Percentiles rank a stretch among this genome's conserved stretches.
Conservation (phyloP, 768 basidiomycete genomes). For the Rhodotorula diobovata region DNA sequence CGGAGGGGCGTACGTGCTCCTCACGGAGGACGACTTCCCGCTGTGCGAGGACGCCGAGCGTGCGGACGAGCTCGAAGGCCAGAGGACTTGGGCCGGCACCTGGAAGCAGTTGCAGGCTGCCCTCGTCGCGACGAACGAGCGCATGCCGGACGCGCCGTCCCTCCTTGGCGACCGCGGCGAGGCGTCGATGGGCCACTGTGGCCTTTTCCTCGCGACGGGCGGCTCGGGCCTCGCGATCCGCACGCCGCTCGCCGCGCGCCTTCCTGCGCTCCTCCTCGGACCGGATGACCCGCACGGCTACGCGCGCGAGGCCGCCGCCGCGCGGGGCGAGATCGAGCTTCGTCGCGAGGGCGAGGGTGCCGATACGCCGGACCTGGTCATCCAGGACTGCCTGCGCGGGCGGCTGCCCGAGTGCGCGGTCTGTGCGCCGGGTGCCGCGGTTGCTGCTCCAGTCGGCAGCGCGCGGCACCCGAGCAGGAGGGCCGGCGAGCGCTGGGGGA, state of each 20-base stretch:
- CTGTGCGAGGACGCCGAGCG: slow-evolving; percentile 13
- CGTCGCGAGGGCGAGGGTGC: slow-evolving; percentile 15
- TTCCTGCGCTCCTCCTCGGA: slow-evolving; percentile 21
- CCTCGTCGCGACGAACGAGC: slow-evolving; percentile 14
- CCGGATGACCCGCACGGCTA: slow-evolving; percentile 5
- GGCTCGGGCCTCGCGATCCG: slow-evolving; percentile 24
- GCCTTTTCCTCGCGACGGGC: slow-evolving; percentile 26
- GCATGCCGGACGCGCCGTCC: slow-evolving; percentile 7
- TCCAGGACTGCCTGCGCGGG: slow-evolving; percentile 29
- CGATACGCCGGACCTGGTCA: slow-evolving; percentile 31
- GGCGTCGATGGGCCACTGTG: slow-evolving; percentile 15
- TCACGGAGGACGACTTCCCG: slow-evolving; percentile 32
- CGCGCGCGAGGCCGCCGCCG: slow-evolving; percentile 10
- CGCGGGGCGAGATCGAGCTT: slow-evolving; percentile 4
- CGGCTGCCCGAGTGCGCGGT: slow-evolving; percentile 5
- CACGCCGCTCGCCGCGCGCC: slow-evolving; percentile 5
- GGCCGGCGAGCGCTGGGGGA: slow-evolving; percentile 17
- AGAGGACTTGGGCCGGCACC: neutral
- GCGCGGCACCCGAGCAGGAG: neutral
- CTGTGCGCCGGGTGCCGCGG: slow-evolving; percentile 6
- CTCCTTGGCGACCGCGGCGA: neutral
- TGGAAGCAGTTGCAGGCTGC: slow-evolving; percentile 10
- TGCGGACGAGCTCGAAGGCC: neutral
- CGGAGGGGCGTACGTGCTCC: slow-evolving; percentile 18
- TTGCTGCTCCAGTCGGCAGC: neutral